Base-by-base conservation (phyloP, 805 yeast species). In the Metschnikowia proteae region DNA sequence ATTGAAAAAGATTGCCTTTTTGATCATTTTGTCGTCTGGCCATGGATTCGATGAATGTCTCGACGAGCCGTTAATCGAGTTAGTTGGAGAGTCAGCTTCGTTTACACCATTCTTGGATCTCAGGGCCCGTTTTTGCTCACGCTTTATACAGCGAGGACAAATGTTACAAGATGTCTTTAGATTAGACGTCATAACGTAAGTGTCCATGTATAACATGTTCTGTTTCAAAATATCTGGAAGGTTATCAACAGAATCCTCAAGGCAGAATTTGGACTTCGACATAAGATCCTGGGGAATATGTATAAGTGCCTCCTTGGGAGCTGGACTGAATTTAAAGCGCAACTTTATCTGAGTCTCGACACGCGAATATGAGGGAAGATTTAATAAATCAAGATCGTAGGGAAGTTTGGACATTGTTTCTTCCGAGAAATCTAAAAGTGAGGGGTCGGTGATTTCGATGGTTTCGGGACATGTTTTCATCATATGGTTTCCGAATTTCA, bases 271-370 rank as follows among this genome's bases (percentile, higher is more conserved):
- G 51, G 92, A 87, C 63, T 91, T 89, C 10, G 96, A 84, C 43
- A 92, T 86, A 32, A 95, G 81, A 63, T 90, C 96, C 48, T 88
- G 79, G 5, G 98, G 96, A 41, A 94, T 68, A 63, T 88, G 94
- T 31, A 94, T 68, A 44, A 88, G 68, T 44, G 77, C 74, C 58
- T 88, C 86, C 4, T 80, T 76, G 0, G 96, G 96, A 0, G 92
- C 81, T 1, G 97, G 96, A 29, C 82, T 76, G 38, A 92, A 70
- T 6, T 76, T 64, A 22, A 92, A 67, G 38, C 77, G 76, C 38
- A 95, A 71, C 64, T 89, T 91, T 62, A 94, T 88, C 68, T 94
- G 99, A 11, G 97, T 92, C 67, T 92, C 99, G 5, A 92, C 99
- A 55, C 99, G 80, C 9, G 97, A 88, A 56, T 82, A 83, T 4